A percentile compares a stretch with the other conserved stretches of the same genome.
phyloP scores from a whole-genome alignment of 768 basidiomycete species.

The Auriscalpium microsporum region DNA sequence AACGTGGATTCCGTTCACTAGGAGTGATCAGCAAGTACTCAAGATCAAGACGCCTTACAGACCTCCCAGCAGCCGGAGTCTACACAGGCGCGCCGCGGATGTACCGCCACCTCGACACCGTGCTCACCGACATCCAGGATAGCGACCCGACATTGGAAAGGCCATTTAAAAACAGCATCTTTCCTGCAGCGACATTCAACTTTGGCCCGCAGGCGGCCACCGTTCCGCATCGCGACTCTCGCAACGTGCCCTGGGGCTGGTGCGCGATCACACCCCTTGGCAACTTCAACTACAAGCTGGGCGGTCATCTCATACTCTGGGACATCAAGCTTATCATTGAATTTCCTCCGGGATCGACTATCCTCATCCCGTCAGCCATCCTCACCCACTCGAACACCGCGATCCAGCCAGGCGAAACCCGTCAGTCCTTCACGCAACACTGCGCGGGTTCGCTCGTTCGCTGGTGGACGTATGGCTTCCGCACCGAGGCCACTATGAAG shows the following conservation, averaged over 20 bases:
- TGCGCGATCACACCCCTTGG: conserved; percentile 14
- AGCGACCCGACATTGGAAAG: not conserved
- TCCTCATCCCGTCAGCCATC: conserved; percentile 16
- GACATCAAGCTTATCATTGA: conserved; percentile 14
- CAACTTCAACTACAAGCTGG: conserved; percentile 3
- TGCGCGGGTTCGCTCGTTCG: not conserved
- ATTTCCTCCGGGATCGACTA: conserved; percentile 13
- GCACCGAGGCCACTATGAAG: not conserved
- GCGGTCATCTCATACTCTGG: conserved; percentile 17
- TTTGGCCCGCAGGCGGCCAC: conserved; percentile 4
- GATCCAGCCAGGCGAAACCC: not conserved
- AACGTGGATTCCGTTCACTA: no score
- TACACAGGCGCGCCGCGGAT: no score
- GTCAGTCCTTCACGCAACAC: conserved; percentile 1
- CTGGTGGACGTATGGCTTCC: not conserved
- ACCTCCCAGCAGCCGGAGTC: no score
- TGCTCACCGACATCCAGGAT: not conserved
- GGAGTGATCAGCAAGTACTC: no score
- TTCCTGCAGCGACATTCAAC: conserved; percentile 13
- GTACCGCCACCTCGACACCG: no score
- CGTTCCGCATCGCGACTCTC: conserved; percentile 4
- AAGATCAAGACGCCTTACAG: no score
- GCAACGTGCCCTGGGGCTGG: conserved; percentile 2
- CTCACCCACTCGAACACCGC: conserved; percentile 13
- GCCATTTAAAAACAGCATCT: conserved; percentile 11